Percentiles rank a stretch among this genome's conserved stretches.
phyloP scores from a whole-genome alignment of 2,329 filamentous ascomycete genomes.

The Colletotrichum siamense region DNA sequence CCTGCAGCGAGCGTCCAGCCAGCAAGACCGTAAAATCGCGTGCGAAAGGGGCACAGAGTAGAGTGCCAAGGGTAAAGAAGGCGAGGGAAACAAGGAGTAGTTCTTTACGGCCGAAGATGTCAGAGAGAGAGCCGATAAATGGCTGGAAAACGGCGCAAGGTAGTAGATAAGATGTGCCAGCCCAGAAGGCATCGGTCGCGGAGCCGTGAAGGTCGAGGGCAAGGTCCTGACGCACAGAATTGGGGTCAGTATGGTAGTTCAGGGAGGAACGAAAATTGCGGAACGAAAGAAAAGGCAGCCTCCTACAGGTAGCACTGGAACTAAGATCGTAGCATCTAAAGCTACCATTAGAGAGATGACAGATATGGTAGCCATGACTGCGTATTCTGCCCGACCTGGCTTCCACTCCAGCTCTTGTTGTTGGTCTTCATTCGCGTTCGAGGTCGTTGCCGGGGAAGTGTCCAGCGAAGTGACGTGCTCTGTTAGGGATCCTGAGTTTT shows the following conservation, averaged over 20 bases:
- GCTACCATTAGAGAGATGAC: slow-evolving; percentile 53
- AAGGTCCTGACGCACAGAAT: neutral
- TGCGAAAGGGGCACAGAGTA: neutral
- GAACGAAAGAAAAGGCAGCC: neutral
- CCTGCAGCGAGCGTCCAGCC: slow-evolving; percentile 10
- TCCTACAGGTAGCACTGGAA: slow-evolving; percentile 46
- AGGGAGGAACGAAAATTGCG: neutral
- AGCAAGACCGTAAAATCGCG: slow-evolving; percentile 4
- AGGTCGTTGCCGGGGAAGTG: neutral
- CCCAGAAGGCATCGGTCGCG: neutral
- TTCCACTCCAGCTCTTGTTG: slow-evolving; percentile 31
- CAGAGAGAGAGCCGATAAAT: neutral
- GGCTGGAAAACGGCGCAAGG: neutral
- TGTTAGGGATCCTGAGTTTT: neutral
- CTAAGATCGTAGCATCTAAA: slow-evolving; percentile 53
- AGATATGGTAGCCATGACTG: slow-evolving; percentile 45
- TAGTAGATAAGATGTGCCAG: neutral
- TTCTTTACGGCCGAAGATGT: neutral
- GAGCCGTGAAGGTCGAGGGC: neutral
- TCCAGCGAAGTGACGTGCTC: neutral
- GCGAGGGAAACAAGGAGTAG: neutral
- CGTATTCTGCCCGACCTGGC: slow-evolving; percentile 41
- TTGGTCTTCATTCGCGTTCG: neutral
- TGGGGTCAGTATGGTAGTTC: neutral
- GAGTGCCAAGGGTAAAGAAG: neutral